A percentile compares a stretch with the other conserved stretches of the same genome.
phyloP scores from a whole-genome alignment of 805 yeast species.

The Wickerhamiella parazyma region DNA sequence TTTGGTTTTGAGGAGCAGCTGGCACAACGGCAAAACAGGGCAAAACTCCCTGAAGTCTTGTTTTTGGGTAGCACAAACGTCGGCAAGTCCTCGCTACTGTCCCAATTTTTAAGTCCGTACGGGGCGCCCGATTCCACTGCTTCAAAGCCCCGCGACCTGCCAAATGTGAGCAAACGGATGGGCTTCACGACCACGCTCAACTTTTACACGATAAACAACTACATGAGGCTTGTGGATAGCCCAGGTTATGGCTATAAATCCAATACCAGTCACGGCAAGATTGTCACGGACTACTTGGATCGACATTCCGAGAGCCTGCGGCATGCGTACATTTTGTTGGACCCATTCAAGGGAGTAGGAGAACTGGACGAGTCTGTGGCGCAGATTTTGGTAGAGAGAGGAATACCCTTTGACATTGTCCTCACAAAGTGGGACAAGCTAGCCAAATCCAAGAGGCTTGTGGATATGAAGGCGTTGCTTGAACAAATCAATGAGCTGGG shows the following conservation, averaged over 20 bases:
- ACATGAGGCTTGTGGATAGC: conserved; percentile 58
- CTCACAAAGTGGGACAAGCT: conserved; percentile 57
- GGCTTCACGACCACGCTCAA: conserved; percentile 48
- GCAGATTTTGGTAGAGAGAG: conserved; percentile 36
- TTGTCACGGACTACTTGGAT: conserved; percentile 48
- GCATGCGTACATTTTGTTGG: conserved; percentile 48
- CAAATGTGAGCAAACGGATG: conserved; percentile 32
- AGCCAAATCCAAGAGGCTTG: background rate
- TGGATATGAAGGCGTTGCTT: background rate
- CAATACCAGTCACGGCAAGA: conserved; percentile 49
- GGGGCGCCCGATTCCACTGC: conserved; percentile 7
- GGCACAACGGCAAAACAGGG: conserved; percentile 12
- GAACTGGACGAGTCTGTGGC: conserved; percentile 43
- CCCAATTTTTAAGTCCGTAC: conserved; percentile 34
- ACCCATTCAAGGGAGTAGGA: conserved; percentile 45
- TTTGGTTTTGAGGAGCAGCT: conserved; percentile 21
- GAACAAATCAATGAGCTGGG: background rate
- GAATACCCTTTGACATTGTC: conserved; percentile 58
- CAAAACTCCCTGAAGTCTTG: conserved; percentile 52
- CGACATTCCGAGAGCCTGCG: conserved; percentile 37
- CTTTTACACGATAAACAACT: conserved; percentile 52
- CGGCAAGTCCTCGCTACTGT: conserved; percentile 71
- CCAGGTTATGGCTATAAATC: conserved; percentile 87
- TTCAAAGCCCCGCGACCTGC: conserved; percentile 32
- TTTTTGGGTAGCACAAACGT: conserved; percentile 74